Conservation (phyloP, 108 stramenopile species). For the Cylindrotheca fusiformis region DNA sequence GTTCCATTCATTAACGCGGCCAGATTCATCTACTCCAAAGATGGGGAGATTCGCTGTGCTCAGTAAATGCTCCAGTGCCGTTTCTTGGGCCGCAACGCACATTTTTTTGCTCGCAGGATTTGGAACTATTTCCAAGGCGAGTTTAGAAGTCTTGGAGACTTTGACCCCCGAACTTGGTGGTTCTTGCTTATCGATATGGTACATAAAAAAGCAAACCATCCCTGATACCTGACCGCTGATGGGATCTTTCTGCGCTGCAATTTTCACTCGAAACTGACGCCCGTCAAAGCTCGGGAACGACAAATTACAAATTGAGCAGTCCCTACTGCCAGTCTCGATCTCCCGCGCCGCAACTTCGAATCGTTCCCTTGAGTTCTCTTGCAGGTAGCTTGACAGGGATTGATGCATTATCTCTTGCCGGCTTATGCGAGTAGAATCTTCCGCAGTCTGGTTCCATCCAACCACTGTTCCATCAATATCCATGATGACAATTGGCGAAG, state of each 20-base stretch:
- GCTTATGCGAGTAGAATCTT: neutral
- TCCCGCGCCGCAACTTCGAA: neutral
- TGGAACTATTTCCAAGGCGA: neutral
- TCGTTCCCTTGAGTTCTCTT: neutral
- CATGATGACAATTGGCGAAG: too few relatives aligned
- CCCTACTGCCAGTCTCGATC: neutral
- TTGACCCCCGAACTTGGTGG: neutral
- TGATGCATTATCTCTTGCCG: neutral
- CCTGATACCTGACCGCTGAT: neutral
- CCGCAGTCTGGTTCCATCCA: neutral
- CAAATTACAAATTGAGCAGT: neutral
- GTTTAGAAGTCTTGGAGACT: neutral
- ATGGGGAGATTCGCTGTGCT: constrained; percentile 61
- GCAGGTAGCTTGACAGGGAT: neutral
- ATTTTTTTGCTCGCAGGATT: neutral
- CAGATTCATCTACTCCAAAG: constrained; percentile 55
- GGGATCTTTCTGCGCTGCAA: neutral
- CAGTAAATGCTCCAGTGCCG: constrained; percentile 32
- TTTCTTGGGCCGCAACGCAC: neutral
- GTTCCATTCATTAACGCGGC: constrained; percentile 65
- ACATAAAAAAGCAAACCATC: neutral
- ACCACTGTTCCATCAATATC: too few relatives aligned
- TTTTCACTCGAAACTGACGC: neutral
- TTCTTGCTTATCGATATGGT: neutral
- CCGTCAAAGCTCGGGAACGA: neutral